Evolutionary conservation across 306 rosid genomes (phyloP), one percentile per base, ranked within the genome.

Genomic region (Castanopsis chinensis): DNA sequence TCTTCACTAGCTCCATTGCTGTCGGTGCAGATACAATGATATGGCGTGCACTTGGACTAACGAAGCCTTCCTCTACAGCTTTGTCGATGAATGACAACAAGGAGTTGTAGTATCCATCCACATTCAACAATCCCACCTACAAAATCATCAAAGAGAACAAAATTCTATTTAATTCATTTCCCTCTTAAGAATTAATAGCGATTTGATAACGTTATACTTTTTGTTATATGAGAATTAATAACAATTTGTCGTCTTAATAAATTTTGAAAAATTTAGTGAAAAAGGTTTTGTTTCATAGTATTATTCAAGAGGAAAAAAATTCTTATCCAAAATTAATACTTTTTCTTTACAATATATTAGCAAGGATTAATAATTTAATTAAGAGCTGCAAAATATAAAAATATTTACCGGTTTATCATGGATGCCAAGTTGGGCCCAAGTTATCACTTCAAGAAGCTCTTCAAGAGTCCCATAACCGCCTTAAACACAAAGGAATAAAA

Each of bases 401-500:
- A 19, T 55, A 58, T 65, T 85, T 85, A 95, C 99, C 43, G 99
- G 99, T 79, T 95, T 95, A 77, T 95, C 99, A 79, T 95, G 99
- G 72, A 95, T 95, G 60, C 99, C 99, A 35, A 95, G 96, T 77
- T 95, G 99, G 49, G 99, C 99, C 99, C 99, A 95, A 13, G 99
- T 91, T 81, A 92, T 95, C 6, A 92, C 98, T 76, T 95, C 99
- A 61, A 95, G 99, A 81, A 95, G 97, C 88, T 95, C 99, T 85
- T 95, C 99, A 71, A 95, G 97, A 72, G 99, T 95, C 20, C 99
- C 99, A 83, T 95, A 95, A 3, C 99, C 99, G 81, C 99, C 99
- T 94, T 78, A 83, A 83, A 18, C 2, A 73, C 21, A 59, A 12
- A 18, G 43, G 65, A 23, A 58, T 10, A 21, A 11, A 58, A 21